Base-by-base conservation (phyloP, 1,284 basidiomycete genomes). In the Violaceomyces palustris region DNA sequence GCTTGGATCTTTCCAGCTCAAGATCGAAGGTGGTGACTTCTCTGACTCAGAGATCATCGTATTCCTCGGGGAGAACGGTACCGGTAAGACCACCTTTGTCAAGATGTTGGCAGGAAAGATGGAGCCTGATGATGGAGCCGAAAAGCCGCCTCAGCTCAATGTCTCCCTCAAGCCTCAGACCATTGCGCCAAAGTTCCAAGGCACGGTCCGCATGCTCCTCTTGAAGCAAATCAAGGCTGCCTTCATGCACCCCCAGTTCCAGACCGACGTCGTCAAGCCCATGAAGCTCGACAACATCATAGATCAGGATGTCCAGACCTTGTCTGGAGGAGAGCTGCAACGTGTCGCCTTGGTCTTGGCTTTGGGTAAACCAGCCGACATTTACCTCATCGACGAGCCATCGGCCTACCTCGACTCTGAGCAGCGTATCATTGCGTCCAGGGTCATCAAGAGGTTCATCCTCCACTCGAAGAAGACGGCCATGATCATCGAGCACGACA, bases 191-290 rank as follows among this genome's bases (percentile, higher is more conserved):
- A 73, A 73, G 60, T 73, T 72, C 67, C 60, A 64, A 42, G 70
- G 70, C 18, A 70, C 70, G 9, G 70, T 73, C 26, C 67, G 69
- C 27, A 70, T 70, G 70, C 58, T 73, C 26, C 47, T 73, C 47
- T 49, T 73, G 45, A 73, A 73, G 65, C 67, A 70, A 50, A 72
- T 73, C 67, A 73, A 73, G 59, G 49, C 58, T 1, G 61, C 67
- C 7, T 73, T 72, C 36, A 68, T 73, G 69, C 70, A 73, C 44
- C 70, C 70, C 9, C 70, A 73, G 45, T 73, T 73, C 70, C 69
- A 73, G 58, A 72, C 69, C 15, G 70, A 73, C 43, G 70, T 73
- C n/a, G 63, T 70, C 36, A 73, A 73, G 61, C 70, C 70, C 32
- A 73, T 73, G 70, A 61, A 63, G 28, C 39, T 73, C 28, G 70